Evolutionary conservation across 768 basidiomycete species (phyloP), one percentile per base, ranked within the genome.

Genomic region (Serendipita vermifera): DNA sequence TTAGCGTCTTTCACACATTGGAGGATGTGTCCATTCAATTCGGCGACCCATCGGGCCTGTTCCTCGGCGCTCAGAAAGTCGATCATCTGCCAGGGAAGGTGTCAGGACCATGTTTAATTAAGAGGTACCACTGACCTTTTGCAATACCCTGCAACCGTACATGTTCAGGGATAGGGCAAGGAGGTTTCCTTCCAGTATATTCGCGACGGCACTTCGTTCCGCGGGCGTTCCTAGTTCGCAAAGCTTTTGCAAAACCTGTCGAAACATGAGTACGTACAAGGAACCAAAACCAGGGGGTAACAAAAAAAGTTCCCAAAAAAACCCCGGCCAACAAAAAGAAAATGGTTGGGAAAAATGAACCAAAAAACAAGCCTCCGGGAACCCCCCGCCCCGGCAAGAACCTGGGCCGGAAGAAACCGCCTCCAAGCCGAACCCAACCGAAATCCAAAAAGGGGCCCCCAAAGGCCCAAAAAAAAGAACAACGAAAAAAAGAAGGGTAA

Each of bases 221-320:
- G 73, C 68, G 58, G 78, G 76, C 5, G 82, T 83, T 20, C 93
- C 90, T 62, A 84, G 76, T 68, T 97, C 94, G 62, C 96, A 86
- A 62, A 96, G 66, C 69, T 93, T 94, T 68, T 98, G 94, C 59
- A 94, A 80, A 55, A 92, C 90, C 90, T 93, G 62, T 26, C 46
- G 39, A 6, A 57, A 31, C 26, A 4, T 3, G 14, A 51, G 15
- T 29, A 15, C 20, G 51, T 13, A 13, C 48, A 29, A 39, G n/a
- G 17, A 15, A 56, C 13, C 26, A 29, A 57, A 32, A 13, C 14
- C 38, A 5, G 24, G 15, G 6, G 20, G 24, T 24, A 24, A 71
- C 84, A 62, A 65, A 89, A 87, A 71, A 96, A 98, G 72, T 98
- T 98, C 56, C 93, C 94, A 65, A 94, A 98, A 40, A 96, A 87